phyloP scores from a whole-genome alignment of 768 basidiomycete genomes.

The Dioszegia crocea region DNA sequence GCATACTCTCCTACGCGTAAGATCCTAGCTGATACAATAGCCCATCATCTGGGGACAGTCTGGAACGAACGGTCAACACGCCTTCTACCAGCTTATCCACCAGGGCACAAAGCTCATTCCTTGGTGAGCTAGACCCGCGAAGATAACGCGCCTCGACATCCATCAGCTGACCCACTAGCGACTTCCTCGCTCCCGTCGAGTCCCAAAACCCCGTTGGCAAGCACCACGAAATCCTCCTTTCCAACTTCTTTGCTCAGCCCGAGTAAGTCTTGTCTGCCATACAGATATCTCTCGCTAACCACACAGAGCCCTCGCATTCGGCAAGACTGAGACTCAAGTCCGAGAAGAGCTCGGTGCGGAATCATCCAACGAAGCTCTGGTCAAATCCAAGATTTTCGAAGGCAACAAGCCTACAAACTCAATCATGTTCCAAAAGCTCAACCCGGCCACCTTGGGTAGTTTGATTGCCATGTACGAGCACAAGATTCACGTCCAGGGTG shows the following conservation, averaged over 20 bases:
- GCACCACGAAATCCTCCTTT: slow-evolving; percentile 94
- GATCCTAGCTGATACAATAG: slow-evolving; percentile 49
- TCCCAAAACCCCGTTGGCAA: slow-evolving; percentile 75
- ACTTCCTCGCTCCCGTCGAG: slow-evolving; percentile 48
- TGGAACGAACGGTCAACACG: slow-evolving; percentile 98
- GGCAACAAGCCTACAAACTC: slow-evolving; percentile 96
- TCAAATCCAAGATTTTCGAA: slow-evolving; percentile 97
- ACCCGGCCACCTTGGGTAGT: slow-evolving; percentile 77
- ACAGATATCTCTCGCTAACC: slow-evolving; percentile 2
- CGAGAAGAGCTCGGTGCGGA: slow-evolving; percentile 55
- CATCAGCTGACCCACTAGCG: slow-evolving; percentile 21
- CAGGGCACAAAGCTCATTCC: slow-evolving; percentile 53
- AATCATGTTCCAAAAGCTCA: slow-evolving; percentile 88
- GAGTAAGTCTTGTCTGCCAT: slow-evolving; percentile 54
- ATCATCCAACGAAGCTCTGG: slow-evolving; percentile 67
- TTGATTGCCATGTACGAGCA: slow-evolving; percentile 59
- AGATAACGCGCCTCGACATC: too few species aligned
- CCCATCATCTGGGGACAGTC: slow-evolving; percentile 99
- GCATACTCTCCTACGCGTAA: neutral
- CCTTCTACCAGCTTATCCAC: slow-evolving; percentile 87
- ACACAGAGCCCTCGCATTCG: slow-evolving; percentile 77
- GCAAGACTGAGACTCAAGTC: slow-evolving; percentile 90
- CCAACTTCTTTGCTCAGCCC: slow-evolving; percentile 97
- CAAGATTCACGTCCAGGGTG: slow-evolving; percentile 98
- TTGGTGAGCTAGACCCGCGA: slow-evolving; percentile 50